Base-by-base conservation (phyloP, 1,284 basidiomycete species). In the Trametes versicolor region DNA sequence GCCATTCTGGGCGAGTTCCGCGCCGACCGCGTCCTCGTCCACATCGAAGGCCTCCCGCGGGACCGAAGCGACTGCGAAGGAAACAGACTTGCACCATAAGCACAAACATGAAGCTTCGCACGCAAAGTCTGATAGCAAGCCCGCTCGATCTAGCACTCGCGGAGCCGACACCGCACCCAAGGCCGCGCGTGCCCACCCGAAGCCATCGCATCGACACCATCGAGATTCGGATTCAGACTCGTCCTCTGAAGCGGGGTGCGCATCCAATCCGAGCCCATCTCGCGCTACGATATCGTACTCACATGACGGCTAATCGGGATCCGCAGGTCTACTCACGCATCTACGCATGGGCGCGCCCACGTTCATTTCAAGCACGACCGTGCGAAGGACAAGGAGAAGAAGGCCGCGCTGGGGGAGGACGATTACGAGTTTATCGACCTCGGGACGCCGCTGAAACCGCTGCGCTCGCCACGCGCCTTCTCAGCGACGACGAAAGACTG, bases 401-500 rank as follows among this genome's bases (percentile, higher is more conserved):
- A 71, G 61, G 58, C 60, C 19, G 49, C 70, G 58, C 69, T 73
- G 1, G 75, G 71, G 34, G 68, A 75, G 58, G 72, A 75, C 56
- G 74, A 77, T 53, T 74, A 76, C 64, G 75, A 81, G 55, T 73
- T 75, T 58, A 73, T 72, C 39, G 69, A 76, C 25, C 75, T 73
- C 60, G 74, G 74, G 17, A 73, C 74, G 29, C 81, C 79, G 4
- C 72, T 82, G 43, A 75, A 70, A 48, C 78, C 81, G n/a, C 77
- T 83, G 37, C 72, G 70, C 21, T 58, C 68, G n/a, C 67, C 75
- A 17, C 67, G 64, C 39, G 64, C 77, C 69, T 73, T 70, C 74
- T 66, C 74, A 71, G 60, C 65, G 62, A 50, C 76, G 75, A 25
- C 68, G 57, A 81, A 80, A 62, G 82, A 85, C 71, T 89, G 87